Evolutionary conservation across 1,139 yeast genomes (phyloP).

Genomic region (Wickerhamomyces sp.): DNA sequence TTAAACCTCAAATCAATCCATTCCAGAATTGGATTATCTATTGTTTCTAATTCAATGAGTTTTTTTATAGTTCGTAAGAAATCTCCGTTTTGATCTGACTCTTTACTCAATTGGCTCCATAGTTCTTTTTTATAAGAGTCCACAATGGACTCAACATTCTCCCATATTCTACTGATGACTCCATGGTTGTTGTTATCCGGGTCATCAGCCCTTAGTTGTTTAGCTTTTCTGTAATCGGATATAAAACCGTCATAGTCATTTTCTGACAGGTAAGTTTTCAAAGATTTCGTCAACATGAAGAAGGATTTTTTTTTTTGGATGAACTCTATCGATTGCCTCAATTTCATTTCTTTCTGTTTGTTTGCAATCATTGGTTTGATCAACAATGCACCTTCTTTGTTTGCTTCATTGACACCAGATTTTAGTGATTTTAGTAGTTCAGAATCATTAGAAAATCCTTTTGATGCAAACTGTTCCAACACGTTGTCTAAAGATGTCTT

Average conservation of each 20-base stretch:
- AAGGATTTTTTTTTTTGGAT: slow-evolving; percentile 58
- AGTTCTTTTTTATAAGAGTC: slow-evolving; percentile 58
- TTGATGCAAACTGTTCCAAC: slow-evolving; percentile 42
- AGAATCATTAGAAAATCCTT: slow-evolving; percentile 29
- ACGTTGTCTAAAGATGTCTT: slow-evolving; percentile 64
- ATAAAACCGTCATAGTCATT: slow-evolving; percentile 70
- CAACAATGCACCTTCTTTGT: slow-evolving; percentile 56
- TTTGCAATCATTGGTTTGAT: slow-evolving; percentile 75
- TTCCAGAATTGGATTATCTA: slow-evolving; percentile 59
- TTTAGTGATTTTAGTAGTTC: slow-evolving; percentile 38
- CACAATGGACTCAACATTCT: slow-evolving; percentile 61
- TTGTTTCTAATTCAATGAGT: slow-evolving; percentile 54
- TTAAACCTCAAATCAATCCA: slow-evolving; percentile 52
- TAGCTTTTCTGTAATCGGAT: slow-evolving; percentile 62
- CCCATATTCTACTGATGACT: slow-evolving; percentile 53
- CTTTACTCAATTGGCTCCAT: slow-evolving; percentile 52
- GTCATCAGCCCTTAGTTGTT: slow-evolving; percentile 24
- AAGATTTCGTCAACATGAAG: slow-evolving; percentile 66
- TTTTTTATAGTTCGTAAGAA: slow-evolving; percentile 55
- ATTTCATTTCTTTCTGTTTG: slow-evolving; percentile 54
- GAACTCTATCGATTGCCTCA: slow-evolving; percentile 56
- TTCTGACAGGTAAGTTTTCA: slow-evolving; percentile 48
- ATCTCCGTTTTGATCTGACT: slow-evolving; percentile 31
- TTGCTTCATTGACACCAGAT: slow-evolving; percentile 43
- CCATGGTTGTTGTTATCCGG: slow-evolving; percentile 19